phyloP scores from a whole-genome alignment of 805 yeast species.

The Spathaspora passalidarum region DNA sequence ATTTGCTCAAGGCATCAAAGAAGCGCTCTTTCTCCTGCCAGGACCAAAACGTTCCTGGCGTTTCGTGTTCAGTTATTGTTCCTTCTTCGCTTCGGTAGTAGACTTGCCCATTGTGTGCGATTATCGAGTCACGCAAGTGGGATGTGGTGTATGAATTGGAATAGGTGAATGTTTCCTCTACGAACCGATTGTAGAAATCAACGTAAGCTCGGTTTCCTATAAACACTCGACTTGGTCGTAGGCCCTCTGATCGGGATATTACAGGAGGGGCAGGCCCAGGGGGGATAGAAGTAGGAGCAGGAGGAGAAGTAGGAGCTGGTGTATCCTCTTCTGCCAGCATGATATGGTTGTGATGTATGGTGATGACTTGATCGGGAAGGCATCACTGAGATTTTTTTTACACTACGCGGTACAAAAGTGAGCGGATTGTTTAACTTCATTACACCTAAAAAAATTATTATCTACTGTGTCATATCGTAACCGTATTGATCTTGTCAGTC shows the following conservation, averaged over 20 bases:
- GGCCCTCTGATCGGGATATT: background rate
- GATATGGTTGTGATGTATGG: no score
- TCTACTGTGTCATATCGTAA: slow-evolving; percentile 3
- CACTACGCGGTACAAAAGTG: background rate
- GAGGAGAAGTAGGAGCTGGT: background rate
- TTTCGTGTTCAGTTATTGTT: background rate
- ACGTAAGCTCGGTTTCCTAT: slow-evolving; percentile 23
- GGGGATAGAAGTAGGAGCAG: background rate
- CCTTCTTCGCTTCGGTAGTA: slow-evolving; percentile 6
- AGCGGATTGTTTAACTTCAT: background rate
- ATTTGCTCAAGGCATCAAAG: slow-evolving; percentile 47
- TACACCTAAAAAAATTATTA: background rate
- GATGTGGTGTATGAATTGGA: background rate
- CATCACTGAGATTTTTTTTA: background rate
- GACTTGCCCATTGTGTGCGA: slow-evolving; percentile 14
- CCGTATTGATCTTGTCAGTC: background rate
- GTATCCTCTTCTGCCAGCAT: background rate
- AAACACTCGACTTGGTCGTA: slow-evolving; percentile 12
- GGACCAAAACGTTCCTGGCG: slow-evolving; percentile 45
- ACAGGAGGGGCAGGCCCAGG: background rate
- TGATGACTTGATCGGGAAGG: background rate
- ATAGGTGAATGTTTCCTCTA: slow-evolving; percentile 17
- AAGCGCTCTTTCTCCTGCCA: slow-evolving; percentile 48
- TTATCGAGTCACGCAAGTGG: slow-evolving; percentile 9
- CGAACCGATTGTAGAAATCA: slow-evolving; percentile 25